These are phyloP conservation scores for Botrytis paeoniae DNA, from an alignment of 2,329 filamentous ascomycete species.

Conservation along the genomic window DNA sequence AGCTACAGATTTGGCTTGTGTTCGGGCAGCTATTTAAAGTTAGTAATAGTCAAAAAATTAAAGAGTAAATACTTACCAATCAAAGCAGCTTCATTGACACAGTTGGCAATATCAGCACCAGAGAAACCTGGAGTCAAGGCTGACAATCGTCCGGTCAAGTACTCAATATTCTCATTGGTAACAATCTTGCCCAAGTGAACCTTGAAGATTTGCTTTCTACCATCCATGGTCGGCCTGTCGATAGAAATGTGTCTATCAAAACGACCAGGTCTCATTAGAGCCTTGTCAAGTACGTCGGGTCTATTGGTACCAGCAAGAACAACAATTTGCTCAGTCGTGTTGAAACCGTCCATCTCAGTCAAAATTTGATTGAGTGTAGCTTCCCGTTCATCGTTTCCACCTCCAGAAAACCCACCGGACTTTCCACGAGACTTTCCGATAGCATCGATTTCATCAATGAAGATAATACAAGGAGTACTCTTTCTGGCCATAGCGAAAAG, in stretches of 20 bases:
- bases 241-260: constrained; percentile 97
- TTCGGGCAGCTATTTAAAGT: constrained; percentile 69
- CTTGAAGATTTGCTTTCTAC: constrained; percentile 90
- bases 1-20: constrained; percentile 73
- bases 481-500: constrained; percentile 92
- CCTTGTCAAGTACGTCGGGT: constrained; percentile 91
- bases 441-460: constrained; percentile 98
- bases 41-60: constrained; percentile 18
- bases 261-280: constrained; percentile 91
- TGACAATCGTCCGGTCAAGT: constrained; percentile 81
- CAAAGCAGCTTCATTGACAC: constrained; percentile 93
- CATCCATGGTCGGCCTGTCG: constrained; percentile 94
- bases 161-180: constrained; percentile 84
- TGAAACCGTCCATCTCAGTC: constrained; percentile 99
- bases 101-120: constrained; percentile 97
- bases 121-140: constrained; percentile 95
- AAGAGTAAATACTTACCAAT: constrained; percentile 64
- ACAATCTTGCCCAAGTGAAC: constrained; percentile 95
- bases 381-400: constrained; percentile 96
- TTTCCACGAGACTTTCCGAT: constrained; percentile 90
- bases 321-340: constrained; percentile 92
- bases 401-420: constrained; percentile 65
- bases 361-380: constrained; percentile 97
- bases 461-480: constrained; percentile 97
- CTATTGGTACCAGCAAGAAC: constrained; percentile 96